These are phyloP conservation scores for Pythium grandisporangium DNA, from an alignment of 352 stramenopile genomes.

Conservation along the genomic window DNA sequence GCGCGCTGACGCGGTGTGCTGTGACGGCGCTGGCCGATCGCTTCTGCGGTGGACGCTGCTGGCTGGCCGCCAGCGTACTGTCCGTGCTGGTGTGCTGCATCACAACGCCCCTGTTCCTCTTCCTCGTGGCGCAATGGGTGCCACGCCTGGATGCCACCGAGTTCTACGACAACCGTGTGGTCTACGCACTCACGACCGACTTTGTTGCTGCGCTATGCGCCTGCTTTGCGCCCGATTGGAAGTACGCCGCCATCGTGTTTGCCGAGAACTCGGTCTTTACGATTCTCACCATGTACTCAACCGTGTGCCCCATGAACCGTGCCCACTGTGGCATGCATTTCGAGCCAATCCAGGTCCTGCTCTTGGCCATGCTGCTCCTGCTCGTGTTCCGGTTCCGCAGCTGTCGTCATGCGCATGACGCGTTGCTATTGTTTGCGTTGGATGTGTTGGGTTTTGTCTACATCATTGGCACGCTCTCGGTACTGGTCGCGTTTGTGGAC, in stretches of 20 bases:
- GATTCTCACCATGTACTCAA: slow-evolving; percentile 54
- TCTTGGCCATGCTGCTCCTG: slow-evolving; percentile 12
- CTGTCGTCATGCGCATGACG: neutral
- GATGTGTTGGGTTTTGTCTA: no score
- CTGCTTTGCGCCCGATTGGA: slow-evolving; percentile 53
- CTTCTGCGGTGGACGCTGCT: slow-evolving; percentile 12
- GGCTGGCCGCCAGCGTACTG: slow-evolving; percentile 11
- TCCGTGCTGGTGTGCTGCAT: slow-evolving; percentile 2
- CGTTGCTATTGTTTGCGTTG: neutral
- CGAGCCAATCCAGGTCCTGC: slow-evolving; percentile 10
- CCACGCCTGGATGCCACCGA: slow-evolving; percentile 16
- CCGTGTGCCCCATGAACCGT: slow-evolving; percentile 62
- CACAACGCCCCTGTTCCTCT: slow-evolving; percentile 5
- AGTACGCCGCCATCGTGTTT: slow-evolving; percentile 55
- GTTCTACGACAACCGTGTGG: slow-evolving; percentile 38
- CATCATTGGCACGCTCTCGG: no score
- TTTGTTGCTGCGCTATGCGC: slow-evolving; percentile 46
- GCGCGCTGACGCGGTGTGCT: neutral
- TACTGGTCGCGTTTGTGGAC: no score
- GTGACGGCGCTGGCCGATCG: slow-evolving; percentile 9
- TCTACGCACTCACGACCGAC: slow-evolving; percentile 51
- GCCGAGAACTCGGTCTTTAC: slow-evolving; percentile 62
- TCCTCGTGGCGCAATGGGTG: slow-evolving; percentile 5
- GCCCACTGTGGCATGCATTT: slow-evolving; percentile 13
- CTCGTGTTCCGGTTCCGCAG: slow-evolving; percentile 9